phyloP scores from a whole-genome alignment of 1,284 basidiomycete genomes.

The Anthracocystis setariae region DNA sequence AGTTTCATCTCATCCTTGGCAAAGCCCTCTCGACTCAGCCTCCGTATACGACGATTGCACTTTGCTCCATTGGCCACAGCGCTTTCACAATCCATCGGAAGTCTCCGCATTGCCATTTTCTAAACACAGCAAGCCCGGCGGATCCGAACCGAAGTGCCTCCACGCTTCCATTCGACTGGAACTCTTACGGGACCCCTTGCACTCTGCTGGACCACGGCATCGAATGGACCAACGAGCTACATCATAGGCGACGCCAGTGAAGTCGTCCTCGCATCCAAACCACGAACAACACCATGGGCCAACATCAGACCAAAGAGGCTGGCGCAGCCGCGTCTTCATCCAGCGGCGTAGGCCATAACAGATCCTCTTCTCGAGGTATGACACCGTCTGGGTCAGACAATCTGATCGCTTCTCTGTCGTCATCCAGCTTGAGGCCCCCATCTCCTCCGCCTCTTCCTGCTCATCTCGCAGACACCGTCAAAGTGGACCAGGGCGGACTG shows the following conservation, averaged over 20 bases:
- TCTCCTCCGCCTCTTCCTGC: conserved; percentile 39
- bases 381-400: conserved; percentile 29
- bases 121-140: too few relatives aligned
- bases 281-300: conserved; percentile 30
- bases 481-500: conserved; percentile 76
- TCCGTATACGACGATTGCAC: too few relatives aligned
- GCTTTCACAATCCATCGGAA: too few relatives aligned
- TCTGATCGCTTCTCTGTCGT: conserved; percentile 28
- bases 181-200: too few relatives aligned
- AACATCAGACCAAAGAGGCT: conserved; percentile 50
- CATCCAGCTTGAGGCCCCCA: conserved; percentile 29
- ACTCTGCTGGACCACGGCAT: not conserved
- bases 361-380: conserved; percentile 34
- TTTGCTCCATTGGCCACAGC: too few relatives aligned
- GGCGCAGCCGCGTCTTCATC: conserved; percentile 25
- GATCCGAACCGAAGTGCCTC: too few relatives aligned
- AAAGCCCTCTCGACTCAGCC: too few relatives aligned
- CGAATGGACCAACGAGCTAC: conserved; percentile 9
- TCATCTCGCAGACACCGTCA: conserved; percentile 44
- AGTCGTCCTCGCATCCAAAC: conserved; percentile 1
- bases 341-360: conserved; percentile 16
- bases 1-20: too few relatives aligned
- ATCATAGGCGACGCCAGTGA: conserved; percentile 1
- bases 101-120: too few relatives aligned
- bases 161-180: too few relatives aligned